Evolutionary conservation across 2,329 filamentous ascomycete species (phyloP).

Genomic region (Alternaria rosae): DNA sequence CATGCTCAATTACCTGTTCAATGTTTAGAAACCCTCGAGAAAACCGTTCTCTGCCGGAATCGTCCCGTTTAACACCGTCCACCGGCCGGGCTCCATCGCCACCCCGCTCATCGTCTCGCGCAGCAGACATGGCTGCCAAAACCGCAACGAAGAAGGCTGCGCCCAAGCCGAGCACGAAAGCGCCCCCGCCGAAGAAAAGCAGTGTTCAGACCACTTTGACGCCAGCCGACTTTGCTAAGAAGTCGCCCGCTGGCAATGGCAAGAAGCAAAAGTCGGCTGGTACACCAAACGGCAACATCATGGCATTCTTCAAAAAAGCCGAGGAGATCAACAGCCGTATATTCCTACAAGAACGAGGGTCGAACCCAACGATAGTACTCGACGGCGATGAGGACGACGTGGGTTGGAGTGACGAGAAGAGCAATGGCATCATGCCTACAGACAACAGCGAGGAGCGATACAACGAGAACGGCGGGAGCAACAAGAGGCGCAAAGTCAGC

Average conservation of each 20-base stretch:
- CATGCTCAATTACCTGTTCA: not conserved
- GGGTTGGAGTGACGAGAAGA: slow-evolving; percentile 42
- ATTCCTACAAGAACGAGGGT: slow-evolving; percentile 45
- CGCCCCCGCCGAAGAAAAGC: slow-evolving; percentile 30
- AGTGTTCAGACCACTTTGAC: slow-evolving; percentile 46
- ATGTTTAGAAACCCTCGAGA: slow-evolving; percentile 66
- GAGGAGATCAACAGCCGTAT: slow-evolving; percentile 51
- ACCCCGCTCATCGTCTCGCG: slow-evolving; percentile 40
- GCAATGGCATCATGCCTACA: slow-evolving; percentile 23
- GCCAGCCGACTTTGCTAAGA: slow-evolving; percentile 40
- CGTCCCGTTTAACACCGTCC: slow-evolving; percentile 52
- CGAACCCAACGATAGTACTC: slow-evolving; percentile 27
- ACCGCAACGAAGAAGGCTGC: slow-evolving; percentile 30
- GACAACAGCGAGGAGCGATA: slow-evolving; percentile 44
- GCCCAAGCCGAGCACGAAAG: slow-evolving; percentile 20
- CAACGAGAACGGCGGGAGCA: slow-evolving; percentile 53
- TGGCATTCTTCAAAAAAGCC: slow-evolving; percentile 63
- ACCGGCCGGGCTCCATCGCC: slow-evolving; percentile 63
- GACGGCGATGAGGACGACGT: slow-evolving; percentile 35
- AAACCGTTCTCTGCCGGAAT: slow-evolving; percentile 46
- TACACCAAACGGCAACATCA: slow-evolving; percentile 60
- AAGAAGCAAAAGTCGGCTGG: slow-evolving; percentile 50
- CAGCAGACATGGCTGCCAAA: slow-evolving; percentile 33
- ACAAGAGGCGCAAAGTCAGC: slow-evolving; percentile 53
- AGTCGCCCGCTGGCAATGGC: slow-evolving; percentile 39